These are phyloP conservation scores for Halophytophthora polymorphica DNA, from an alignment of 352 stramenopile genomes.

Conservation along the genomic window DNA sequence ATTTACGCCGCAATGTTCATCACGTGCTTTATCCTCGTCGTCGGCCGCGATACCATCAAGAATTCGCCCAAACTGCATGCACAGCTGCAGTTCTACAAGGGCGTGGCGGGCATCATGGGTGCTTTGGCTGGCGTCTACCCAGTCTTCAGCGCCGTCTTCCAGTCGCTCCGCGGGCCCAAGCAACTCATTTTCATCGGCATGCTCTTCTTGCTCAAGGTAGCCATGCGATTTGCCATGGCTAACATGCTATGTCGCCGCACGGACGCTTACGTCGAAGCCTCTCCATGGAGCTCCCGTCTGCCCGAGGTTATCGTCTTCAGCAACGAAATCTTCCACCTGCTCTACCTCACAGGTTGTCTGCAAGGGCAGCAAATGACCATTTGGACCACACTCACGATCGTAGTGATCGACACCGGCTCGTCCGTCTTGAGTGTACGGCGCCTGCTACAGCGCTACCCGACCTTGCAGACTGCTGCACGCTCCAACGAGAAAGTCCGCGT, in stretches of 20 bases:
- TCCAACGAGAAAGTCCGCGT: too few relatives aligned
- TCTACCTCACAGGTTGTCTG: too few relatives aligned
- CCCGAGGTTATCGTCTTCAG: slow-evolving; percentile 15
- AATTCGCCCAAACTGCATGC: slow-evolving; percentile 6
- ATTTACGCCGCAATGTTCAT: slow-evolving; percentile 14
- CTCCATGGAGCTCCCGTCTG: slow-evolving; percentile 5
- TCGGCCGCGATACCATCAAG: slow-evolving; percentile 7
- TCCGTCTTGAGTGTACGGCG: too few relatives aligned
- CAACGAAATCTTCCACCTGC: slow-evolving; percentile 19
- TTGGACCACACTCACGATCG: too few relatives aligned
- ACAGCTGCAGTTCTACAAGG: slow-evolving; percentile 6
- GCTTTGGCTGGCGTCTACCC: slow-evolving; percentile 19
- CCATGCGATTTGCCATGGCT: slow-evolving; percentile 1
- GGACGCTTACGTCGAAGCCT: slow-evolving; percentile 1
- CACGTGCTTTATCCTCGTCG: slow-evolving; percentile 4
- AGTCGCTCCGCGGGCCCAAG: neutral
- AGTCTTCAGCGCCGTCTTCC: slow-evolving; percentile 13
- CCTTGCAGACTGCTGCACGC: too few relatives aligned
- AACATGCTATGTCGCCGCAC: neutral
- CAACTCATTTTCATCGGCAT: slow-evolving; percentile 11
- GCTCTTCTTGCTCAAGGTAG: slow-evolving; percentile 9
- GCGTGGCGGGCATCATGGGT: slow-evolving; percentile 10
- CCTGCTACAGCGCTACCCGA: too few relatives aligned
- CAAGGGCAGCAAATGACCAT: too few relatives aligned
- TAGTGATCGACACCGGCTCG: too few relatives aligned